Evolutionary conservation across 306 rosid species (phyloP), one percentile per base, ranked within the genome.

Genomic region (Pterocarpus macrocarpus): DNA sequence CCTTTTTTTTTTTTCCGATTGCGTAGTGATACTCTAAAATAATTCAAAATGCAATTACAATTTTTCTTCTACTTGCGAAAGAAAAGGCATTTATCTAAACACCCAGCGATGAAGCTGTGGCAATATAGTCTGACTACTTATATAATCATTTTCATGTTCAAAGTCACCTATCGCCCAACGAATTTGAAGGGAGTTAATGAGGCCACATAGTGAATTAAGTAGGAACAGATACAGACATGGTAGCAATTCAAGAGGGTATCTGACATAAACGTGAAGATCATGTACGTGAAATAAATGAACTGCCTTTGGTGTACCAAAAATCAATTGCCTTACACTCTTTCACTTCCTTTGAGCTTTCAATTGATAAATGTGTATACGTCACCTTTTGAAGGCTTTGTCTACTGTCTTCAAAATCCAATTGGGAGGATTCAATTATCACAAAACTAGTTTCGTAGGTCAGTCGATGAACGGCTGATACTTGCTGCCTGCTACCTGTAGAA

Each of bases 231-330:
- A 9, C 34, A 45, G 43, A 49, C 72, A 17, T 41, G 81, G 73
- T 8, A 13, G 73, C 34, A 73, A 87, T 85, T 88, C 45, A 78
- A 69, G 75, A n/a, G 58, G 58, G 30, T 44, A 43, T 35, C 79
- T 44, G 80, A 83, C 87, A 83, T 71, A 79, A 83, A 67, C 90
- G 90, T 83, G 92, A 86, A 76, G 36, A n/a, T 65, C 79, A 69
- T 77, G 38, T 14, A 71, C 59, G 5, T 10, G 41, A 47, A 50
- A 74, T 89, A 38, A 89, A 85, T 87, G 84, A 82, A 78, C 59
- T 72, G 73, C 43, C 34, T 75, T 79, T 76, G 72, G 11, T 44
- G 61, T 47, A 49, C 75, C 4, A n/a, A 22, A 66, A 41, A 66
- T 6, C 9, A 61, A 61, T 5, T 59, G 35, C n/a, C 59, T 15